phyloP scores from a whole-genome alignment of 768 basidiomycete genomes.

The Mycena rosella region DNA sequence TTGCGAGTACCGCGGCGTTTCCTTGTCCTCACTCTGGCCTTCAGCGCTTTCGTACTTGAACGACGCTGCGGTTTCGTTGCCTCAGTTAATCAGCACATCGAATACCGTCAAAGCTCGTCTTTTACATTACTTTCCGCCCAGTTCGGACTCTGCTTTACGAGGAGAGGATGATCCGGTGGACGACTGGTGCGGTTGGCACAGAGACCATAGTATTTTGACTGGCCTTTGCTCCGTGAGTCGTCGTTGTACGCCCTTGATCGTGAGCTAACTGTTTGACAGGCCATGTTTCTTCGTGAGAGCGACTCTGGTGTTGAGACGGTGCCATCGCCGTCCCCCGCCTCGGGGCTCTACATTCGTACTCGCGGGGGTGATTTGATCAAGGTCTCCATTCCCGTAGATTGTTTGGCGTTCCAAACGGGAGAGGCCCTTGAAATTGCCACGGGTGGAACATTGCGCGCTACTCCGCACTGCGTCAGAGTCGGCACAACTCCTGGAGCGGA shows the following conservation, averaged over 20 bases:
- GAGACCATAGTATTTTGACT: constrained; percentile 92
- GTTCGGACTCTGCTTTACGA: constrained; percentile 51
- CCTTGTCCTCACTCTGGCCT: not conserved
- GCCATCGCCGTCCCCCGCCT: constrained; percentile 76
- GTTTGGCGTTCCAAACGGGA: constrained; percentile 96
- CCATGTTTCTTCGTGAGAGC: constrained; percentile 81
- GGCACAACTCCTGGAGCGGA: constrained; percentile 61
- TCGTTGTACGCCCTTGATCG: constrained; percentile 35
- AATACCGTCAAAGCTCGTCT: constrained; percentile 93
- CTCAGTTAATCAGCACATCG: constrained; percentile 77
- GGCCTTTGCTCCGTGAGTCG: constrained; percentile 85
- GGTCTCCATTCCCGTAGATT: constrained; percentile 87
- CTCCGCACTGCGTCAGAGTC: constrained; percentile 94
- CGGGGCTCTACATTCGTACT: constrained; percentile 93
- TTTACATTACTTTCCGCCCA: constrained; percentile 94
- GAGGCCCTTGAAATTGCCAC: constrained; percentile 95
- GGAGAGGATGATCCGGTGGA: constrained; percentile 78
- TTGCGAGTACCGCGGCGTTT: not conserved
- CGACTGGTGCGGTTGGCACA: constrained; percentile 95
- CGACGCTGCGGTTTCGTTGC: constrained; percentile 77
- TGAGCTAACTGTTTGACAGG: constrained; percentile 55
- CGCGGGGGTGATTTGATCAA: constrained; percentile 84
- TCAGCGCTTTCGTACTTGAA: constrained; percentile 75
- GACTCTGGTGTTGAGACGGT: constrained; percentile 57
- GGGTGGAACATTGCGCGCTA: constrained; percentile 83